A percentile compares a stretch with the other conserved stretches of the same genome.
Conservation (phyloP, 768 basidiomycete species). For the Suillus variegatus region DNA sequence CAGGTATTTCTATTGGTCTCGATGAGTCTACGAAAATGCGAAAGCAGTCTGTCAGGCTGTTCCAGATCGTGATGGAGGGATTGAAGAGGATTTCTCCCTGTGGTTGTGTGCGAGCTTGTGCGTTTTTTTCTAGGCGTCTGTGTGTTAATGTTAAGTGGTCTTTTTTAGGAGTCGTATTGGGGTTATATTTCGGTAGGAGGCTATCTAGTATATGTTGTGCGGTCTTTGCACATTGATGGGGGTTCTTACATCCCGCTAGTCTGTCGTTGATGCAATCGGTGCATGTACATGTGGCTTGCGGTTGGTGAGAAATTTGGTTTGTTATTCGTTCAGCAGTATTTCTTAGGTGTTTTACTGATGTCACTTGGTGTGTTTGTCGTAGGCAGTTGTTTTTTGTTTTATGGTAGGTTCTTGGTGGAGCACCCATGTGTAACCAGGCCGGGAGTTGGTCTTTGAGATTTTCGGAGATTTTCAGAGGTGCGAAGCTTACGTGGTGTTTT, state of each 20-base stretch:
- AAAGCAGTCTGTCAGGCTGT: background rate
- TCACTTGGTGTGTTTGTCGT: background rate
- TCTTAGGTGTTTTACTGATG: background rate
- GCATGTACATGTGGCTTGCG: background rate
- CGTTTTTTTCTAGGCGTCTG: slow-evolving; percentile 7
- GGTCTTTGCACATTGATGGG: background rate
- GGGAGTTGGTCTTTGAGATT: background rate
- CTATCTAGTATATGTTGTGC: background rate
- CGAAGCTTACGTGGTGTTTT: background rate
- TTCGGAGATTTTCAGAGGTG: background rate
- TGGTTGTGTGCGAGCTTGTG: rapidly evolving
- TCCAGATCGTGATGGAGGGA: background rate
- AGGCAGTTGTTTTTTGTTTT: background rate
- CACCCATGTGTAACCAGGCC: background rate
- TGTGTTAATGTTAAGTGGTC: slow-evolving; percentile 9
- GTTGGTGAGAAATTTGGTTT: rapidly evolving
- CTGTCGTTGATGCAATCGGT: background rate
- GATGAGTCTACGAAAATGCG: background rate
- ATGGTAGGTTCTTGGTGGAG: background rate
- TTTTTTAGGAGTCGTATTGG: background rate
- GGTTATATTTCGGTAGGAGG: background rate
- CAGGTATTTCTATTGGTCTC: rapidly evolving
- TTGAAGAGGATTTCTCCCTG: background rate
- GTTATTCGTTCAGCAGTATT: background rate
- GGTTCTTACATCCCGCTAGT: background rate